Evolutionary conservation across 371 early-diverging fungal genomes (phyloP), one percentile per base, ranked within the genome.

Genomic region (Rhizopus arrhizus): DNA sequence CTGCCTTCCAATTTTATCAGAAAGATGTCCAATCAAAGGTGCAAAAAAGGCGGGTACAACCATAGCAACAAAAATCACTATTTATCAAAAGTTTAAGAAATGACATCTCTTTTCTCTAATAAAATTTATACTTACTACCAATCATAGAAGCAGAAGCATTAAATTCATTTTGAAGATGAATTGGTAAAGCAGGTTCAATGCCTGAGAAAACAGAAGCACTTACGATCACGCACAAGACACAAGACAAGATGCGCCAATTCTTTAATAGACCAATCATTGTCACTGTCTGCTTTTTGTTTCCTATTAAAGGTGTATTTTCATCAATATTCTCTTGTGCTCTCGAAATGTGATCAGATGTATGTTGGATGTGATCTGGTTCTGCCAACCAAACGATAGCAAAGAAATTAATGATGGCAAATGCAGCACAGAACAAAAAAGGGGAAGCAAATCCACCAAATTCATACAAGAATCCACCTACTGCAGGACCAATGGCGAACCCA

Each of bases 401-500:
- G 49, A 95, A 81, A 58, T 92, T 91, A 13, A 92, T 42, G 0
- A 74, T 63, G 0, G 91, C 85, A 43, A 95, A 77, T 0, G 61
- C 83, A 11, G 85, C 86, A 50, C 91, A 89, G 55, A 94, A 87
- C 13, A 83, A 68, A 53, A 92, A 92, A 16, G 94, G 92, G 1
- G 89, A 88, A 12, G 71, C 65, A 35, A 82, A 80, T 22, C 91
- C 90, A 49, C 83, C 78, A 40, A 82, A 86, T 36, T 85, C 81
- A 63, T 81, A 92, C 2, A 95, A 69, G 43, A 81, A 72, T 5
- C 92, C 94, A 16, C 94, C 95, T 13, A 91, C 57, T 22, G 89
- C 79, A 0, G 95, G 95, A 3, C 95, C 95, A 45, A 81, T 66
- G 34, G 89, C 79, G 63, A 85, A 85, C 15, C 80, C 95, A 82